Evolutionary conservation across 768 basidiomycete species (phyloP).

Genomic region (Mycena kentingensis): DNA sequence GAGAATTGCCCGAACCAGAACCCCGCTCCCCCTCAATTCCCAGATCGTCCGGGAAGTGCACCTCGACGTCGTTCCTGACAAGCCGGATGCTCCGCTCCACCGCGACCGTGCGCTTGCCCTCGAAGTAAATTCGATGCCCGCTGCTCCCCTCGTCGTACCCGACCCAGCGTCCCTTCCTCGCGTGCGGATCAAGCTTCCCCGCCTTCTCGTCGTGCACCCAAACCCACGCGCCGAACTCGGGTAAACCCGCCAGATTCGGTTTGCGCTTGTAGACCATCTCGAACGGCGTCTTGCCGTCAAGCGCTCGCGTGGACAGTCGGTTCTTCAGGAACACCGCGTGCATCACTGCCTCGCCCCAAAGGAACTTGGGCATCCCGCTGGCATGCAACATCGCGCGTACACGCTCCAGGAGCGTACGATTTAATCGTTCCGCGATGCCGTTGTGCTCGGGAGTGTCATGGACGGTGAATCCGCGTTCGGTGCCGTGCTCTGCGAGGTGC

Average conservation of each 20-base stretch:
- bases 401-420: conserved; percentile 32
- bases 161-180: conserved; percentile 34
- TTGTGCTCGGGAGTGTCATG: conserved; percentile 37
- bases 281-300: conserved; percentile 26
- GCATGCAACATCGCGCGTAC: conserved; percentile 34
- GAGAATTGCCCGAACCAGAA: conserved; percentile 8
- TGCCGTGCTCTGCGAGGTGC: conserved; percentile 26
- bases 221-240: conserved; percentile 24
- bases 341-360: conserved; percentile 36
- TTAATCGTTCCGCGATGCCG: conserved; percentile 40
- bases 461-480: conserved; percentile 22
- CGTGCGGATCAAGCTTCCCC: conserved; percentile 30
- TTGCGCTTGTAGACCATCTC: conserved; percentile 24
- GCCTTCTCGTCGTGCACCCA: conserved; percentile 26
- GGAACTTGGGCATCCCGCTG: conserved; percentile 28
- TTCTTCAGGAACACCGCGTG: conserved; percentile 33
- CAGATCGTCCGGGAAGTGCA: conserved; percentile 11
- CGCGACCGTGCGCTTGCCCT: conserved; percentile 22
- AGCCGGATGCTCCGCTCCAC: conserved; percentile 35
- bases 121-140: too few species aligned
- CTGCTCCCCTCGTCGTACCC: conserved; percentile 37
- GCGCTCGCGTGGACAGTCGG: conserved; percentile 25
- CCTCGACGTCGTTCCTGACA: conserved; percentile 15
- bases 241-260: conserved; percentile 26
- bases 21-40: conserved; percentile 28